Conservation (phyloP, 768 basidiomycete species). For the Paxillus ammoniavirescens region DNA sequence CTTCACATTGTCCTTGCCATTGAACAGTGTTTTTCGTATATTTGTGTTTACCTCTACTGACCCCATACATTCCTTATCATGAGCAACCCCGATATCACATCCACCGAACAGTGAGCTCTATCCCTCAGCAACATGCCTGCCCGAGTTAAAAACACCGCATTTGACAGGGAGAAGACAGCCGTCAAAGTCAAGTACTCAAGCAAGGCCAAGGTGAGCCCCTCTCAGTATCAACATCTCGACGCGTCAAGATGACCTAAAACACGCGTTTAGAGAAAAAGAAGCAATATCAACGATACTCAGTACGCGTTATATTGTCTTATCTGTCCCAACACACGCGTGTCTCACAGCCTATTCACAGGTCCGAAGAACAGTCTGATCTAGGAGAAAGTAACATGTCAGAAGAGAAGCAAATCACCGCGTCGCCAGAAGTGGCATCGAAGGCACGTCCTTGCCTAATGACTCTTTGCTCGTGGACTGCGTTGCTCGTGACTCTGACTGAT, state of each 20-base stretch:
- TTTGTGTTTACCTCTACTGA: constrained; percentile 10
- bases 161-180: constrained; percentile 16
- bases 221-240: constrained; percentile 1
- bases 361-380: constrained; percentile 11
- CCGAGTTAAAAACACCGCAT: constrained; percentile 6
- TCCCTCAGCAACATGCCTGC: not conserved
- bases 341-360: not conserved
- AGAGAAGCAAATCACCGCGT: not conserved
- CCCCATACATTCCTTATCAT: constrained; percentile 31
- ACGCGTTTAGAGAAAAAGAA: constrained; percentile 5
- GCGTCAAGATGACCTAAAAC: constrained; percentile 4
- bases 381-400: not conserved
- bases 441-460: not conserved
- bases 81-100: constrained; percentile 16
- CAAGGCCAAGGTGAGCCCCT: constrained; percentile 14
- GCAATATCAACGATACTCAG: not conserved
- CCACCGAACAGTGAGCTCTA: constrained; percentile 17
- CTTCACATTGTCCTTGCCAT: constrained; percentile 4
- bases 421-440: constrained; percentile 1
- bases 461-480: not conserved
- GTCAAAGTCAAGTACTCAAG: constrained; percentile 7
- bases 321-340: not conserved
- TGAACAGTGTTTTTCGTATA: constrained; percentile 5
- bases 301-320: constrained; percentile 1
- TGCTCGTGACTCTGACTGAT: not conserved